Conservation (phyloP, 2,329 filamentous ascomycete species). For the Colletotrichum kahawae region DNA sequence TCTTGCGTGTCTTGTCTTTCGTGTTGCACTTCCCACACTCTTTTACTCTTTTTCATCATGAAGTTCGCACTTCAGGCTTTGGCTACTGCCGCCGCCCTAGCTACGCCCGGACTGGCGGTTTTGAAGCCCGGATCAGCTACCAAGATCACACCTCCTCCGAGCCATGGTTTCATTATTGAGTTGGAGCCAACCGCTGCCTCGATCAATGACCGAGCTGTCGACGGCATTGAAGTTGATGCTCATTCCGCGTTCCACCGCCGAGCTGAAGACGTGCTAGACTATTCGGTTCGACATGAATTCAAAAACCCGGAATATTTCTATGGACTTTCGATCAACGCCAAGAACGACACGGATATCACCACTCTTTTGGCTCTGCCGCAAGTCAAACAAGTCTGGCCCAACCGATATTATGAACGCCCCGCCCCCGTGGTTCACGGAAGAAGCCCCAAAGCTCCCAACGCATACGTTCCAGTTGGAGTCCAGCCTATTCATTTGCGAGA, state of each 20-base stretch:
- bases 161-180: constrained; percentile 9
- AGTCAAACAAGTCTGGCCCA: constrained; percentile 23
- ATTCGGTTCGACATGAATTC: constrained; percentile 17
- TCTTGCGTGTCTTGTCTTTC: neutral
- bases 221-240: neutral
- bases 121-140: neutral
- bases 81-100: neutral
- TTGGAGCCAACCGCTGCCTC: neutral
- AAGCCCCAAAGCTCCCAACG: neutral
- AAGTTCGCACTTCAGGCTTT: neutral
- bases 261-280: constrained; percentile 8
- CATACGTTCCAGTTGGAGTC: neutral
- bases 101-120: neutral
- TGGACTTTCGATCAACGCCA: constrained; percentile 21
- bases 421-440: neutral
- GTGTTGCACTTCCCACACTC: neutral
- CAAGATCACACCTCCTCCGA: neutral
- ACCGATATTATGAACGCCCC: constrained; percentile 15
- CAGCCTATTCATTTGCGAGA: neutral
- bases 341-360: constrained; percentile 1
- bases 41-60: neutral
- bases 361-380: constrained; percentile 11
- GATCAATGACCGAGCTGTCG: neutral
- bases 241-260: constrained; percentile 12
- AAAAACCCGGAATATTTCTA: constrained; percentile 22